Base-by-base conservation (phyloP, 768 basidiomycete species). In the Boletus subparvulus region DNA sequence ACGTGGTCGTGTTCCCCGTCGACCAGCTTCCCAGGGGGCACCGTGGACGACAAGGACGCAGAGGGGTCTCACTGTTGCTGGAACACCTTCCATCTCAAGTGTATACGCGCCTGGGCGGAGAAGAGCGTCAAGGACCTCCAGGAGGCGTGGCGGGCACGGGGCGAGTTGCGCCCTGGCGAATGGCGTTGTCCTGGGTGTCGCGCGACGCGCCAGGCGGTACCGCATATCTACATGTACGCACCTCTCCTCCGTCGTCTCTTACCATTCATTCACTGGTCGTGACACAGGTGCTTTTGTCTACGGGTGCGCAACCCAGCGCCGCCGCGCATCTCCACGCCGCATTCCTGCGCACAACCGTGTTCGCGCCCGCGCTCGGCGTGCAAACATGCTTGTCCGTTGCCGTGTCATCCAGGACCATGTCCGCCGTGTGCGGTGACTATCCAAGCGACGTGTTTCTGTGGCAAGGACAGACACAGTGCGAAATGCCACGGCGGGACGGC, bases 101-200 rank as follows among this genome's bases (percentile, higher is more conserved):
- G 96, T 65, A 90, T 98, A 62, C 79, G 82, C 9, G 81, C 88
- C 1, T 98, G 96, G 96, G 94, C 93, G 0, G 74, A 79, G 30
- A 90, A 91, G 73, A 90, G 87, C 64, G 84, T 87, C 47, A 86
- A 88, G 67, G 88, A 87, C 13, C 63, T 86, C 13, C 78, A 77
- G 54, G 88, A 85, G 48, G 94, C 89, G 0, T 92, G 83, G 86
- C 78, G 79, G 16, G 83, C 83, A 7, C 75, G 87, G 48, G 90
- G 90, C 9, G 86, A 90, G 62, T 78, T 82, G 12, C 77, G 79
- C 52, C 76, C 74, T 14, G 93, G 88, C 0, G 86, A 92, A 66
- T 98, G 96, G 96, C 79, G 88, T 50, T 98, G 96, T 71, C 96
- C 96, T 0, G 93, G 92, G 1, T 98, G 96, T 75, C 94, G 95